Percentiles rank a stretch among this genome's conserved stretches.
phyloP scores from a whole-genome alignment of 2,329 filamentous ascomycete genomes.

The Penicillium sp. region DNA sequence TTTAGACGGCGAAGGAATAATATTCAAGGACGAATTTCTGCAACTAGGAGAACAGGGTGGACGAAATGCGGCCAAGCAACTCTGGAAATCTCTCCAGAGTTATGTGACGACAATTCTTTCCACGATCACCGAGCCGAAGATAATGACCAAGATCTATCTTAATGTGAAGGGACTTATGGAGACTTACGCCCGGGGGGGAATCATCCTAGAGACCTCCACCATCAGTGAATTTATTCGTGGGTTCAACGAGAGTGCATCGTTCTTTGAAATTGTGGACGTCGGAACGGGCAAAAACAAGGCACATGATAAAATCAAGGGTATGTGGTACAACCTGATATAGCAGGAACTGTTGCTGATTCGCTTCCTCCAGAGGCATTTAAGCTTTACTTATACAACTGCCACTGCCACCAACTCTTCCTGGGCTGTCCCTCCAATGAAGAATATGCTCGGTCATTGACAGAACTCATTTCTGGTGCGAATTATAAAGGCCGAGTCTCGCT shows the following conservation, averaged over 20 bases:
- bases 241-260: constrained; percentile 52
- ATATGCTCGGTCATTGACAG: constrained; percentile 53
- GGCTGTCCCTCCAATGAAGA: constrained; percentile 58
- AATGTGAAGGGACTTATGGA: constrained; percentile 53
- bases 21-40: constrained; percentile 53
- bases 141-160: constrained; percentile 54
- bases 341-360: constrained; percentile 23
- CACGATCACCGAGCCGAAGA: constrained; percentile 45
- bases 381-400: constrained; percentile 55
- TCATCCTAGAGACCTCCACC: constrained; percentile 41
- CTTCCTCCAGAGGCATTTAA: constrained; percentile 50
- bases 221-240: constrained; percentile 55
- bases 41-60: constrained; percentile 53
- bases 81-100: constrained; percentile 45
- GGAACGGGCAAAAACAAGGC: constrained; percentile 46
- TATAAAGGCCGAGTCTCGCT: constrained; percentile 52
- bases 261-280: constrained; percentile 52
- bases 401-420: constrained; percentile 60
- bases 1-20: constrained; percentile 56
- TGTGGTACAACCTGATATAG: constrained; percentile 13
- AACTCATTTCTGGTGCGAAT: constrained; percentile 46
- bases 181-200: constrained; percentile 46
- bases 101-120: constrained; percentile 44
- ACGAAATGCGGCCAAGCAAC: constrained; percentile 50
- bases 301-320: constrained; percentile 50